These are phyloP conservation scores for Tetramitus jugosus DNA, from an alignment of 208 protist genomes.

Conservation along the genomic window DNA sequence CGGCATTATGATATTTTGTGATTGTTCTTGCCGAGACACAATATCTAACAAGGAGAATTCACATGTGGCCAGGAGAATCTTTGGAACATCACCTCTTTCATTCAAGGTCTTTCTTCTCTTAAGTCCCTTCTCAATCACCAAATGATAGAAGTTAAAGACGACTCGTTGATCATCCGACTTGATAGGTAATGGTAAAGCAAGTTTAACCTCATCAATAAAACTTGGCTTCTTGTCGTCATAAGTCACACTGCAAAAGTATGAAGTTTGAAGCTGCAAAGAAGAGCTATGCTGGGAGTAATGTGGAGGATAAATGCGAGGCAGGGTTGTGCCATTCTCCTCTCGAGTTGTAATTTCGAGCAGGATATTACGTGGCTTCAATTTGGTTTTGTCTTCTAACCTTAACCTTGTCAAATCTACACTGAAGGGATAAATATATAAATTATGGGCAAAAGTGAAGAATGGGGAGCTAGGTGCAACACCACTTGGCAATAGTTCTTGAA, in stretches of 20 bases:
- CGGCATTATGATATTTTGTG: neutral
- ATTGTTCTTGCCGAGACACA: neutral
- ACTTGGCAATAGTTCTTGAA: neutral
- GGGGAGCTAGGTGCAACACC: neutral
- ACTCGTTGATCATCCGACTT: neutral
- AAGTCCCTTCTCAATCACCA: neutral
- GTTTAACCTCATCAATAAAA: slow-evolving; percentile 17
- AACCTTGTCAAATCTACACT: neutral
- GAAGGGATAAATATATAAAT: neutral
- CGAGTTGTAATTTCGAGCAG: neutral
- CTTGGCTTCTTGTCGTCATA: neutral
- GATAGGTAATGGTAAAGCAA: slow-evolving; percentile 2
- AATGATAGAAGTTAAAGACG: slow-evolving; percentile 1
- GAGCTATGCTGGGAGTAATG: neutral
- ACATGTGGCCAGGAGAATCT: neutral
- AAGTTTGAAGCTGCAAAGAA: neutral
- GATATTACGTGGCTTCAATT: slow-evolving; percentile 3
- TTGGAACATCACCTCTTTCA: neutral
- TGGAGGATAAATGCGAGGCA: neutral
- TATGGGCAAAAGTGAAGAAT: neutral
- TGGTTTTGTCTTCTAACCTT: neutral
- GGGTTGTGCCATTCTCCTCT: neutral
- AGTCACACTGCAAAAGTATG: neutral
- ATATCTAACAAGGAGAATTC: neutral
- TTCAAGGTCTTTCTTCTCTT: slow-evolving; percentile 18